Evolutionary conservation across 208 protist genomes (phyloP).

Genomic region (Paratrypanosoma confusum): DNA sequence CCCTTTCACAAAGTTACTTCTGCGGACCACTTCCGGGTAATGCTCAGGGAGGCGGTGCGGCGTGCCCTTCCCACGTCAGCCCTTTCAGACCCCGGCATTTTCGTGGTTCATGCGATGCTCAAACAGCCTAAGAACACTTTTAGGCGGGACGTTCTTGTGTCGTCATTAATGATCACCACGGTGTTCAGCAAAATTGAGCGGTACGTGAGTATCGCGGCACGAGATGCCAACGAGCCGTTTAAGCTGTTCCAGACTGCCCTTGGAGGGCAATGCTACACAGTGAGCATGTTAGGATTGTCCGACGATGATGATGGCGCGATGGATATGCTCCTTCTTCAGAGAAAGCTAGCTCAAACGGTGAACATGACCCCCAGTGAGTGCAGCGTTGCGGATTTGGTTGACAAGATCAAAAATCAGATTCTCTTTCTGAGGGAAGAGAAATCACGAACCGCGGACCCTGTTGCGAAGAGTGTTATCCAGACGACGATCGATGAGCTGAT

Average conservation of each 20-base stretch:
- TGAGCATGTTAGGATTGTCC: constrained; percentile 49
- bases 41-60: constrained; percentile 52
- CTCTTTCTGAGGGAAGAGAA: too few species aligned
- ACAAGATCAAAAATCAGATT: too few species aligned
- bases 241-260: constrained; percentile 51
- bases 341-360: constrained; percentile 29
- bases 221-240: constrained; percentile 32
- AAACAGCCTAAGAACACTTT: constrained; percentile 32
- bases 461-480: too few species aligned
- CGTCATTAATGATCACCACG: constrained; percentile 50
- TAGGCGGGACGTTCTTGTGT: constrained; percentile 46
- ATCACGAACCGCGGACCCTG: too few species aligned
- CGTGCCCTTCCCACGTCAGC: constrained; percentile 53
- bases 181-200: constrained; percentile 68
- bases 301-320: constrained; percentile 56
- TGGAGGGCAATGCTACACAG: constrained; percentile 31
- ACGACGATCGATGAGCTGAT: too few species aligned
- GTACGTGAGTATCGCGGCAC: constrained; percentile 35
- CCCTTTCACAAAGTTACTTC: constrained; percentile 36
- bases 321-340: constrained; percentile 34
- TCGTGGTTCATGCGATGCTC: constrained; percentile 53
- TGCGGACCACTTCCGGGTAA: constrained; percentile 49
- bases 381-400: too few species aligned
- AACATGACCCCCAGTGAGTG: too few species aligned
- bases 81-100: constrained; percentile 59